Evolutionary conservation across 305 asterid species (phyloP).

Genomic region (Andrographis paniculata): DNA sequence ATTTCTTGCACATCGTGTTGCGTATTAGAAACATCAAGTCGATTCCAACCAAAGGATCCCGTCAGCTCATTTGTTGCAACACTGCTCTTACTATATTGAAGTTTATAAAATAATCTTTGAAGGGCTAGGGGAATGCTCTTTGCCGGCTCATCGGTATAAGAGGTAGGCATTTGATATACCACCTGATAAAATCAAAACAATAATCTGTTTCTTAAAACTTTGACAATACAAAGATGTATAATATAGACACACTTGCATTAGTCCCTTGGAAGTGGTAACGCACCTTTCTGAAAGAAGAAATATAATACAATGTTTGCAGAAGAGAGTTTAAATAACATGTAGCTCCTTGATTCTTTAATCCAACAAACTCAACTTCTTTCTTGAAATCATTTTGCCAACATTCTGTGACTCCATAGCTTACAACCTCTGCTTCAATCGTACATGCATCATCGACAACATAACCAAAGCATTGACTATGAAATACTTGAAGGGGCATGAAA

Average conservation of each 20-base stretch:
- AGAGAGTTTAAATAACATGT: conserved; percentile 40
- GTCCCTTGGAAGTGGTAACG: too few species aligned
- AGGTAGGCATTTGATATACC: conserved; percentile 32
- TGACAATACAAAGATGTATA: too few species aligned
- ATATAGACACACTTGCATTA: too few species aligned
- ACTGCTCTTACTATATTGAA: conserved; percentile 24
- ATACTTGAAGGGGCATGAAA: conserved; percentile 22
- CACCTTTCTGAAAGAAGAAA: conserved; percentile 18
- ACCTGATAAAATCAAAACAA: conserved; percentile 21
- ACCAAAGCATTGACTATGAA: too few species aligned
- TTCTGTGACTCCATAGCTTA: too few species aligned
- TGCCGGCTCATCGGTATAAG: conserved; percentile 24
- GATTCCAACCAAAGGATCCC: conserved; percentile 34
- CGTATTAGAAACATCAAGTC: conserved; percentile 26
- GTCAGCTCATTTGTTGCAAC: conserved; percentile 32
- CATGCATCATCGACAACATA: too few species aligned
- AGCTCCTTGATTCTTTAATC: conserved; percentile 41
- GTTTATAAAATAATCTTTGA: conserved; percentile 32
- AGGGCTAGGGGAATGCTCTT: conserved; percentile 31
- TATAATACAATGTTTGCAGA: conserved; percentile 32
- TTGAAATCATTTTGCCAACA: conserved; percentile 20
- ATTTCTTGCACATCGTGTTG: conserved; percentile 38
- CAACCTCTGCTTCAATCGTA: too few species aligned
- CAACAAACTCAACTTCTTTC: conserved; percentile 38
- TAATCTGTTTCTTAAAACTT: too few species aligned